Percentiles rank a stretch among this genome's conserved stretches.
Conservation (phyloP, 495 filamentous ascomycete genomes). For the Penicillium psychrofluorescens region DNA sequence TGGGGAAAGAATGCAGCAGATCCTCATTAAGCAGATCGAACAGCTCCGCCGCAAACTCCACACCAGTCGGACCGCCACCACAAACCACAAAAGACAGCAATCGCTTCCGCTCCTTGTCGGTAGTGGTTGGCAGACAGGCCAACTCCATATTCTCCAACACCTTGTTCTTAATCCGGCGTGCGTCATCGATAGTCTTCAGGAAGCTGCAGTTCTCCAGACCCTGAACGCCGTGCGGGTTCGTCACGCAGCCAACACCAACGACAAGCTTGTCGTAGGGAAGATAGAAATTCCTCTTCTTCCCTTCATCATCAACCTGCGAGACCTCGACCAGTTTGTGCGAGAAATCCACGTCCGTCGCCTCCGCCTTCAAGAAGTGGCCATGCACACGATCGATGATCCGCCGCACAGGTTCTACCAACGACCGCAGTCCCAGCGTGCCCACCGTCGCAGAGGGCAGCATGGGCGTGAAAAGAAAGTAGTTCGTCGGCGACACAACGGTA, state of each 20-base stretch:
- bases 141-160: slow-evolving; percentile 89
- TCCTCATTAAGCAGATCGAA: slow-evolving; percentile 97
- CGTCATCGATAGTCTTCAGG: slow-evolving; percentile 89
- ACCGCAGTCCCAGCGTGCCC: slow-evolving; percentile 84
- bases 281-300: slow-evolving; percentile 75
- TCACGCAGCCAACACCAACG: slow-evolving; percentile 83
- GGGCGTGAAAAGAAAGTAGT: slow-evolving; percentile 96
- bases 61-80: slow-evolving; percentile 93
- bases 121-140: slow-evolving; percentile 87
- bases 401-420: slow-evolving; percentile 86
- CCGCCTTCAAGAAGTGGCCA: slow-evolving; percentile 85
- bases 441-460: slow-evolving; percentile 97
- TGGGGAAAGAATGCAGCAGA: slow-evolving; percentile 72
- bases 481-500: slow-evolving; percentile 86
- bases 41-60: slow-evolving; percentile 95
- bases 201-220: slow-evolving; percentile 93
- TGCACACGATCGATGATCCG: slow-evolving; percentile 67
- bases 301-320: slow-evolving; percentile 60
- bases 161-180: slow-evolving; percentile 76
- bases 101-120: slow-evolving; percentile 79
- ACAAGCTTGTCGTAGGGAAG: slow-evolving; percentile 99
- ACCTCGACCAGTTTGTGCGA: slow-evolving; percentile 86
- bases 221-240: slow-evolving; percentile 93
- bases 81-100: slow-evolving; percentile 90
- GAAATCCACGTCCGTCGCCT: slow-evolving; percentile 83